These are phyloP conservation scores for Botrytis aclada DNA, from an alignment of 2,329 filamentous ascomycete genomes.

Conservation along the genomic window DNA sequence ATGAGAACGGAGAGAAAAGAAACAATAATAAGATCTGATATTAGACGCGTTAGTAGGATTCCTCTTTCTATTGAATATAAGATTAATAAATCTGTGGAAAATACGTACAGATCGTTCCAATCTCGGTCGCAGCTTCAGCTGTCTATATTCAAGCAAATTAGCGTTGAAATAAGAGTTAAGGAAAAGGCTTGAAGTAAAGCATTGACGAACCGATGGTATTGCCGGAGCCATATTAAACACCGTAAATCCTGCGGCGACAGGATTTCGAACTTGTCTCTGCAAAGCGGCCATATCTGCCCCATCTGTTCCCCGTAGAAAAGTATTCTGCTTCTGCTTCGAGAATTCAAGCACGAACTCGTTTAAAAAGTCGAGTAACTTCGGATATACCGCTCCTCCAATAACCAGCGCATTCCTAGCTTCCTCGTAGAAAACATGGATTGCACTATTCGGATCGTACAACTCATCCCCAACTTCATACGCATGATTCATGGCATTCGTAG, in stretches of 20 bases:
- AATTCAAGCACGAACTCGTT: constrained; percentile 24
- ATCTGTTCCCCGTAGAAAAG: constrained; percentile 16
- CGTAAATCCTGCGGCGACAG: constrained; percentile 20
- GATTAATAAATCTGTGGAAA: neutral
- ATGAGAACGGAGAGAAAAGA: constrained; percentile 28
- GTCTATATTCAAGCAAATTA: constrained; percentile 4
- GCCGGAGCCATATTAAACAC: constrained; percentile 24
- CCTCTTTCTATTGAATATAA: neutral
- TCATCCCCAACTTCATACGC: constrained; percentile 22
- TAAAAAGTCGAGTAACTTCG: constrained; percentile 21
- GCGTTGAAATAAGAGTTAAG: neutral
- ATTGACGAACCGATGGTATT: constrained; percentile 14
- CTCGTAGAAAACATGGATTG: constrained; percentile 24
- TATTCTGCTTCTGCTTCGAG: constrained; percentile 23
- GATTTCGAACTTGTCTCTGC: constrained; percentile 21
- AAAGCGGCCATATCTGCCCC: constrained; percentile 18
- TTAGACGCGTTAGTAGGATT: neutral
- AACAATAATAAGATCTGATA: constrained; percentile 26
- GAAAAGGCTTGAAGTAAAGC: neutral
- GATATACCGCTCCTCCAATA: constrained; percentile 21
- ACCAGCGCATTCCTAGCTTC: constrained; percentile 25
- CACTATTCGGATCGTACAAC: constrained; percentile 21
- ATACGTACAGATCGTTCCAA: constrained; percentile 27
- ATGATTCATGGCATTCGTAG: constrained; percentile 26
- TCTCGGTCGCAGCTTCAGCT: constrained; percentile 27